Evolutionary conservation across 1,284 basidiomycete genomes (phyloP), one percentile per base, ranked within the genome.

Genomic region (Heliocybe sulcata): DNA sequence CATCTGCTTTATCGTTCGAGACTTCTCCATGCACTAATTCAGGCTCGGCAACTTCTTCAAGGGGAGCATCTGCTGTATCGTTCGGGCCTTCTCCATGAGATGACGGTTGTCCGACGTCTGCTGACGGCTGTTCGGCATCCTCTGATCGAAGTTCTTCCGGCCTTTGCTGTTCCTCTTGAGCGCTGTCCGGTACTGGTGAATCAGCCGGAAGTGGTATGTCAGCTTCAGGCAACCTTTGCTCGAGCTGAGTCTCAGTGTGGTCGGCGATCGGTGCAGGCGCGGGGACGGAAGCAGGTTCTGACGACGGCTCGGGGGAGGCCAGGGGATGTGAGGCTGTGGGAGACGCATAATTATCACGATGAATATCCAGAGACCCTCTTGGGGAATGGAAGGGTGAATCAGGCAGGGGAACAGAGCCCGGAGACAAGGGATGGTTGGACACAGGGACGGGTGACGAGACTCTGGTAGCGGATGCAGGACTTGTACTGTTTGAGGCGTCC

Each of bases 401-500:
- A 2, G 78, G 77, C 9, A 77, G 63, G 10, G 81, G 77, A 11
- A 66, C 69, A 4, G 71, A 73, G 16, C 69, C 63, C 0, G 80
- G 77, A 11, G 77, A 70, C 54, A 64, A 67, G 55, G 63, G 67
- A 56, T 63, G 72, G 57, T 63, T 70, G 11, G 67, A 58, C 31
- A 65, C 63, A 12, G 67, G 61, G 20, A 69, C 64, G 11, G 77
- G 73, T 16, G 77, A 72, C 10, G 81, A 77, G 23, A 68, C 63
- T 47, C 69, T 72, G 12, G 70, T 65, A 29, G 78, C 76, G 2
- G 63, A 58, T 20, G 67, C 64, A 12, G 81, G 74, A 1, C 80
- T 74, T 31, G 72, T 71, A n/a, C 70, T 60, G 57, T 65, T 71
- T 2, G 81, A 79, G 12, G 72, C 70, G 11, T 89, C 86, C 25